Base-by-base conservation (phyloP, 2,329 filamentous ascomycete genomes). In the Colletotrichum phormii region DNA sequence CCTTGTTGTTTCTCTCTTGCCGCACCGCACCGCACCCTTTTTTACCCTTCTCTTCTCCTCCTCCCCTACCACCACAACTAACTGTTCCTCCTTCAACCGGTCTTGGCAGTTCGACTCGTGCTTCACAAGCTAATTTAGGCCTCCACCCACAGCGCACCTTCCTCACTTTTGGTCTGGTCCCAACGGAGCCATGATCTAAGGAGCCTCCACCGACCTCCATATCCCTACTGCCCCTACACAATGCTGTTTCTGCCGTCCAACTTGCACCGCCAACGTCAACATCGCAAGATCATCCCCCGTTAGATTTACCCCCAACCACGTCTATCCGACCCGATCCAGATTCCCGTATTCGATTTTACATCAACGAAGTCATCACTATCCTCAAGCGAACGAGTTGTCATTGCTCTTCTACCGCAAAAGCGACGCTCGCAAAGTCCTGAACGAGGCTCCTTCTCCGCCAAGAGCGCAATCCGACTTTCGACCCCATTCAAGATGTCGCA, bases 401-500 rank as follows among this genome's bases (percentile, higher is more conserved):
- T 24, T 60, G 55, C 37, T 18, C 57, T 35, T 60, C 35, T 54
- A 54, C 49, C 63, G 46, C 42, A 15, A 31, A 53, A n/a, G 33
- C 60, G 54, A 72, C 60, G 53, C 24, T 46, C 33, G 15, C 54
- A n/a, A 58, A 64, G 55, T 42, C 22, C 55, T 49, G 29, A 71
- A 51, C 13, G 53, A 61, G 49, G 35, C 54, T 46, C 26, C 64
- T 35, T 18, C 49, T n/a, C 35, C 18, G 54, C 59, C 53, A 49
- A 64, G 15, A 35, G 33, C 60, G 55, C 54, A 64, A 26, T 1
- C 15, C 33, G 11, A 4, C 26, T 8, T 11, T 8, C 37, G 46
- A 54, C 54, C 12, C 18, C 35, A 8, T 61, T 26, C 78, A 77
- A 33, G 71, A 83, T 83, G 82, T 75, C 80, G 60, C 78, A 75